A percentile compares a stretch with the other conserved stretches of the same genome.
Conservation (phyloP, 169 alveolate genomes). For the Eimeria mitis region DNA sequence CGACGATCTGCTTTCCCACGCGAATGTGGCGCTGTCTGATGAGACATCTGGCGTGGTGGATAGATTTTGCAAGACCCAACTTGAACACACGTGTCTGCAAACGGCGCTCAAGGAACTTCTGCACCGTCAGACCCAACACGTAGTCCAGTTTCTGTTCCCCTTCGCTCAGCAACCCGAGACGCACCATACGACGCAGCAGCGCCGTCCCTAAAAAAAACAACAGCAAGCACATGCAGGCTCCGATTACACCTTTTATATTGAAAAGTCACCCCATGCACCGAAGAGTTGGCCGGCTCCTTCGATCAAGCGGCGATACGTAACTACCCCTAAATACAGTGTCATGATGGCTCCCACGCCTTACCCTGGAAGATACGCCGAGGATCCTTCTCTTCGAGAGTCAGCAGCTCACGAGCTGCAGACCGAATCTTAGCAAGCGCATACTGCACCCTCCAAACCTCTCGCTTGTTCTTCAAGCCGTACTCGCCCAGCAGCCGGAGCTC, state of each 20-base stretch:
- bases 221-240: background rate
- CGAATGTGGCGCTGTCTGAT: slow-evolving; percentile 99
- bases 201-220: slow-evolving; percentile 95
- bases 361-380: slow-evolving; percentile 98
- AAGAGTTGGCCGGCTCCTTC: background rate
- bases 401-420: slow-evolving; percentile 99
- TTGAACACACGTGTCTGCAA: slow-evolving; percentile 99
- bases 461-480: slow-evolving; percentile 99
- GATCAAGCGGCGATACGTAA: background rate
- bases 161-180: slow-evolving; percentile 98
- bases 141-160: slow-evolving; percentile 99
- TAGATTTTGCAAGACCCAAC: slow-evolving; percentile 97
- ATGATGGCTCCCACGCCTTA: slow-evolving; percentile 26
- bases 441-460: slow-evolving; percentile 99
- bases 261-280: background rate
- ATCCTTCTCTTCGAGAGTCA: slow-evolving; percentile 98
- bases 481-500: slow-evolving; percentile 99
- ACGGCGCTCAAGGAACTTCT: slow-evolving; percentile 99
- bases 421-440: slow-evolving; percentile 99
- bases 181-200: slow-evolving; percentile 98
- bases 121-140: slow-evolving; percentile 98
- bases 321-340: background rate
- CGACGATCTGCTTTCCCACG: slow-evolving; percentile 99
- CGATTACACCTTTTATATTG: background rate
- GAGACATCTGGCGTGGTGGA: slow-evolving; percentile 99